Evolutionary conservation across 345 rosid genomes (phyloP), one percentile per base, ranked within the genome.

Genomic region (Salix udensis): DNA sequence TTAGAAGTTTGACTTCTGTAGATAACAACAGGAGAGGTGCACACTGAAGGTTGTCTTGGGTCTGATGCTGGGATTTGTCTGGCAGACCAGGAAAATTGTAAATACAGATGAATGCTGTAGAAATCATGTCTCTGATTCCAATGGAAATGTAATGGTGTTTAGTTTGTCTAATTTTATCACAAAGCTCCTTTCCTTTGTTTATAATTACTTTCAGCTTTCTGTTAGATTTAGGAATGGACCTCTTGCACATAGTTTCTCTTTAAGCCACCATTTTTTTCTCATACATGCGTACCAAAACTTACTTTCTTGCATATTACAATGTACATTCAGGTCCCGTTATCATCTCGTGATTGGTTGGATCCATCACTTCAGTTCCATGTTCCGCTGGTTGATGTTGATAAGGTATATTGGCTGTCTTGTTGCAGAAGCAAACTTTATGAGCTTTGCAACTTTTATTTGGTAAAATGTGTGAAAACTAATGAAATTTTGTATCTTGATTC

Each of bases 361-460:
- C 89, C 92, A 70, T 92, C 94, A 34, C 37, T 86, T 77, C 97
- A 89, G 86, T 78, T 90, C 74, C 83, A 87, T 86, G 99, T 96
- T 86, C 96, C 98, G 48, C 82, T 96, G 82, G 98, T 84, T 78
- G 99, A 96, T 74, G 94, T 93, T 86, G 99, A 96, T 86, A 96
- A 96, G 98, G 98, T 91, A 78, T 80, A 34, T 76, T 52, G 24
- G 36, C n/a, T 68, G 61, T 52, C 50, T 46, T 73, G 67, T 53
- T 55, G 8, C 18, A 39, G 14, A 74, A 69, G 53, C 44, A 40
- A 53, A 7, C 42, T 50, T 46, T 74, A 16, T 28, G 13, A 40
- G 61, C 46, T 19, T 58, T 60, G 64, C 2, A 44, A 30, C 24
- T 19, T 53, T 10, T 36, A n/a, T 55, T 30, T 75, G 23, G 11